Conservation (phyloP, 1,284 basidiomycete genomes). For the Cystobasidiaceae sp. region DNA sequence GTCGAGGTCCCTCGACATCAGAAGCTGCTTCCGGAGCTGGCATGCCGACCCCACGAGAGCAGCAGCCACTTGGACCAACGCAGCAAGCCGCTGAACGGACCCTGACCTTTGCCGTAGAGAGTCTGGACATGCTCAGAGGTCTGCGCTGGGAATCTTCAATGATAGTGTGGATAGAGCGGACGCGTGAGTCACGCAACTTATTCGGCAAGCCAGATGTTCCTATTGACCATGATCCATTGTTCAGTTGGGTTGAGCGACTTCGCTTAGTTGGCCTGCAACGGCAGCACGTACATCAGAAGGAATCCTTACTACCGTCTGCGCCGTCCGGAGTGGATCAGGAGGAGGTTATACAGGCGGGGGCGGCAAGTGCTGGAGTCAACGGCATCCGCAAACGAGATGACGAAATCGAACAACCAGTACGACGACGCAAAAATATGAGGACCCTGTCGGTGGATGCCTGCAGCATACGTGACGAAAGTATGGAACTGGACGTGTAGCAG, state of each 20-base stretch:
- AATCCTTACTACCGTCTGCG: not conserved
- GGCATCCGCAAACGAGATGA: slow-evolving; percentile 14
- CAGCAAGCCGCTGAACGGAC: slow-evolving; percentile 69
- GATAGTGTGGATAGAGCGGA: slow-evolving; percentile 84
- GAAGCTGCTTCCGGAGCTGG: not conserved
- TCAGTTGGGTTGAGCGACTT: slow-evolving; percentile 71
- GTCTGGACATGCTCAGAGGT: slow-evolving; percentile 80
- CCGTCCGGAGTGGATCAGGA: not conserved
- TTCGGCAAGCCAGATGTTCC: not conserved
- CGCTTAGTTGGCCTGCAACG: slow-evolving; percentile 69
- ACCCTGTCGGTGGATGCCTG: no score
- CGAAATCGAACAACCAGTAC: not conserved
- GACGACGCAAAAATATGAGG: not conserved
- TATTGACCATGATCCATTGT: slow-evolving; percentile 4
- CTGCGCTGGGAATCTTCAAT: slow-evolving; percentile 76
- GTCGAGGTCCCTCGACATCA: not conserved
- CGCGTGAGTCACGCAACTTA: slow-evolving; percentile 55
- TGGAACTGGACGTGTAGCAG: not conserved
- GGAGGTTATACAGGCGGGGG: not conserved
- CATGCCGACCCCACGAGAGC: slow-evolving; percentile 39
- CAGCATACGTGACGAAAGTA: not conserved
- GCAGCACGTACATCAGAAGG: slow-evolving; percentile 40
- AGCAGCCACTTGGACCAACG: slow-evolving; percentile 51
- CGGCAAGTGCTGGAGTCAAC: not conserved
- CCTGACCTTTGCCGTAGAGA: slow-evolving; percentile 78